Evolutionary conservation across 495 filamentous ascomycete genomes (phyloP), one percentile per base, ranked within the genome.

Genomic region (Neurospora tetrasperma): DNA sequence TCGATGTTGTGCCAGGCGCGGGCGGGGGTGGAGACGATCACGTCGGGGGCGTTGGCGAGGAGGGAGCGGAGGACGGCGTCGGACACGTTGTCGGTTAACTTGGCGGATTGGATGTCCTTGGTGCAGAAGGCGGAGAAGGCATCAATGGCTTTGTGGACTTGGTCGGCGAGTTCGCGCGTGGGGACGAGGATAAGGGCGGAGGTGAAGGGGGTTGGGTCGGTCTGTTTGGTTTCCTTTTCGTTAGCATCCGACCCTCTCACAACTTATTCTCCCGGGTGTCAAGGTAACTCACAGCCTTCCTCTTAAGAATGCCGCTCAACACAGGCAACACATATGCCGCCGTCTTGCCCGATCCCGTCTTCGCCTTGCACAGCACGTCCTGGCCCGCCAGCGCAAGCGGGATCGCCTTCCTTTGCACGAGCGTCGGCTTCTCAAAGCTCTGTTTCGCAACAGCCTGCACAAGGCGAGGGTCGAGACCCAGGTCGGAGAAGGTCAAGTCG

Each of bases 251-350:
- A 31, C 27, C 35, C 10, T 12, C 39, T 14, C 42, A 31, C 44
- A 20, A 46, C 44, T 5, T 5, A 14, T 6, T 27, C 20, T 18
- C 27, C 41, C 14, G 40, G 42, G 42, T 31, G 12, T 10, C 9
- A 41, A 41, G 40, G 69, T n/a, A 0, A 79, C 87, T 71, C 79
- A 92, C 91, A 76, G 85, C 78, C 84, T 97, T 97, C 70, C 87
- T 87, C 76, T 89, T 90, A 12, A 99, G 85, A 70, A 97, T 92
- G 31, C 86, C 84, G 75, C 97, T 91, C 46, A 98, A 82, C 46
- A 97, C 87, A 2, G 96, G 96, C 38, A 98, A 86, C n/a, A 97
- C 85, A 82, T 99, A 99, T 70, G 96, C 96, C n/a, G 93, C 92
- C 6, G 96, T 99, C 83, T 99, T 99, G 68, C 96, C 95, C 23